Conservation (phyloP, 2,329 filamentous ascomycete species). For the Volutella citrinella region DNA sequence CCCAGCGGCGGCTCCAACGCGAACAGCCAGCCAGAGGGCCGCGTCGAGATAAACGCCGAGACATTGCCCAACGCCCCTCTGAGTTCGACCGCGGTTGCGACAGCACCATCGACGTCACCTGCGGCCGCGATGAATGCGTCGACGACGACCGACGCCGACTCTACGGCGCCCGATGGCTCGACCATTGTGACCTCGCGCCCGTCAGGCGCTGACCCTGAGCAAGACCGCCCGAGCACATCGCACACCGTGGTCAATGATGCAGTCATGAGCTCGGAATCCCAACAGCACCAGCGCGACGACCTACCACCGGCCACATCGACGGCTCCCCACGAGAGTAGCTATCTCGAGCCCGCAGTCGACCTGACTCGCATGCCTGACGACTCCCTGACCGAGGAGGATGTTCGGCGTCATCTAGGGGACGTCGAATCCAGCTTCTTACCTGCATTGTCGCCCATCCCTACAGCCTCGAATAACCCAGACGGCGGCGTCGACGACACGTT, state of each 20-base stretch:
- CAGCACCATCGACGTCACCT: slow-evolving; percentile 7
- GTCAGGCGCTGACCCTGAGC: slow-evolving; percentile 6
- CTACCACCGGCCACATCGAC: too few relatives aligned
- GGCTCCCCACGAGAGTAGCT: slow-evolving; percentile 41
- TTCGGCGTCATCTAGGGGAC: slow-evolving; percentile 57
- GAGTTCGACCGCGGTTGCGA: slow-evolving; percentile 10
- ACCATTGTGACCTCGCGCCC: slow-evolving; percentile 1
- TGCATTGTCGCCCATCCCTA: slow-evolving; percentile 53
- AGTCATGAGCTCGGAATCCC: slow-evolving; percentile 5
- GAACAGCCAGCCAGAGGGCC: too few relatives aligned
- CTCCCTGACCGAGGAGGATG: slow-evolving; percentile 50
- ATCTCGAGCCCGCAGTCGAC: slow-evolving; percentile 39
- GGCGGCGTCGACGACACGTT: slow-evolving; percentile 54
- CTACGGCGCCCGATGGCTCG: slow-evolving; percentile 2
- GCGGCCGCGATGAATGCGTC: too few relatives aligned
- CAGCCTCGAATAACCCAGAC: slow-evolving; percentile 35
- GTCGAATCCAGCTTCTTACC: slow-evolving; percentile 65
- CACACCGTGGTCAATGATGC: too few relatives aligned
- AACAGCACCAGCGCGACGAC: slow-evolving; percentile 4
- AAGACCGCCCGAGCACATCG: not conserved
- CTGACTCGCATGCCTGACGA: slow-evolving; percentile 36
- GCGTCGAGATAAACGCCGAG: too few relatives aligned
- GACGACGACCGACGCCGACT: slow-evolving; percentile 13
- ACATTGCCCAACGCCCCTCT: too few relatives aligned
- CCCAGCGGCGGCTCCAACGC: slow-evolving; percentile 2